Evolutionary conservation across 2,329 filamentous ascomycete genomes (phyloP), one percentile per base, ranked within the genome.

Genomic region (Aspergillus spinulosporus): DNA sequence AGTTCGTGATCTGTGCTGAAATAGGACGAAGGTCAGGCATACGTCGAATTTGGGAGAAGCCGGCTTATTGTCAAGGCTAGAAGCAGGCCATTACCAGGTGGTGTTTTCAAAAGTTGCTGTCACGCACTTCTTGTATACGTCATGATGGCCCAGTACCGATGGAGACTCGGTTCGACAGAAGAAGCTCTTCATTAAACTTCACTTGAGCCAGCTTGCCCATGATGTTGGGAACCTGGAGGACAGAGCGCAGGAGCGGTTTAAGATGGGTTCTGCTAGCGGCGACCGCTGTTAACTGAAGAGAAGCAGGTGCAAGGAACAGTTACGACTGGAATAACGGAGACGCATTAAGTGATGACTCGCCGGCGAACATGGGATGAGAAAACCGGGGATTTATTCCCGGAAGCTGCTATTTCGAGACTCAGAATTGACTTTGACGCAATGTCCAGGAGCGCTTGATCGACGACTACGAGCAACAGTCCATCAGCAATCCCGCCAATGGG

Each of bases 121-220:
- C 28, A 59, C 45, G 34, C 59, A 63, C 14, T 56, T 58, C 39
- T 44, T 54, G 29, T 59, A 58, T 21, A 64, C 48, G n/a, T 47
- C 51, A 40, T 61, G 57, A 14, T 62, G 60, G 14, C 60, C 60
- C 7, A 63, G 37, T 54, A 63, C 12, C 60, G 62, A 9, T 58
- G 62, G 11, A 63, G 60, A 21, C 62, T 49, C 9, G 62, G 62
- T 2, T 56, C 49, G 8, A 50, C 56, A 9, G 58, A 60, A 15
- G 48, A 21, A 1, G 32, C 39, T 62, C 62, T 42, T 51, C 21
- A 29, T 55, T 54, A 3, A 64, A 47, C 37, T 63, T 64, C n/a
- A 63, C 51, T 11, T 46, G 49, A n/a, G 59, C 60, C 29, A 62
- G 34, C 21, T 56, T 52, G 4, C 57, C 54, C 6, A 58, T 40